phyloP scores from a whole-genome alignment of 1,284 basidiomycete species.

The Irpex sp. region DNA sequence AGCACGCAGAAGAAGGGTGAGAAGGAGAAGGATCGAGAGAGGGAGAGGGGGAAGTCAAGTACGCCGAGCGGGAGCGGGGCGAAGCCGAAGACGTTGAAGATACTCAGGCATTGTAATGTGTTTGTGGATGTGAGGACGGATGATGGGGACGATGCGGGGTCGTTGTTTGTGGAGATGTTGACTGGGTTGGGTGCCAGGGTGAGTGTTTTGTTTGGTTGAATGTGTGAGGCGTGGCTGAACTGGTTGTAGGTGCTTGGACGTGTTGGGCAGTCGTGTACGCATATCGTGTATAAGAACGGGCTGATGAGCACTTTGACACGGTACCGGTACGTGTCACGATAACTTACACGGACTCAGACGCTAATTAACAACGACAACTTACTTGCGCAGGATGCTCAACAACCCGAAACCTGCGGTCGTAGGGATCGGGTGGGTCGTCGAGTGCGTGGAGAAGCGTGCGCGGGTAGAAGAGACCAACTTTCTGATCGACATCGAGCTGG shows the following conservation, averaged over 20 bases:
- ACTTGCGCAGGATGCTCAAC: conserved; percentile 42
- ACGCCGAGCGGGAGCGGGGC: conserved; percentile 9
- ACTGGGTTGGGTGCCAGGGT: conserved; percentile 82
- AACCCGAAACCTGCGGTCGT: conserved; percentile 77
- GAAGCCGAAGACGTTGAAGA: conserved; percentile 24
- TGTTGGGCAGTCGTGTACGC: conserved; percentile 79
- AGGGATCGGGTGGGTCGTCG: conserved; percentile 90
- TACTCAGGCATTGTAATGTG: conserved; percentile 76
- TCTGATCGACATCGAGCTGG: conserved; percentile 63
- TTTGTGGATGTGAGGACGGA: conserved; percentile 89
- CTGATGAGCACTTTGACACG: conserved; percentile 72
- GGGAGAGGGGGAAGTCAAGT: neutral
- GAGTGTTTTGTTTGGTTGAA: conserved; percentile 19
- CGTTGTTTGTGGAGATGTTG: conserved; percentile 85
- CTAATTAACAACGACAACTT: neutral
- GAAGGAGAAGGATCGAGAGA: neutral
- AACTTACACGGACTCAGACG: neutral
- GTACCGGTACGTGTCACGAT: conserved; percentile 49
- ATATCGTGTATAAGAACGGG: conserved; percentile 91
- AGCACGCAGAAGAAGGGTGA: neutral
- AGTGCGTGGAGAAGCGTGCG: conserved; percentile 71
- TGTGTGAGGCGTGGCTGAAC: neutral
- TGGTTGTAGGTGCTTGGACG: conserved; percentile 51
- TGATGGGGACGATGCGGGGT: conserved; percentile 82
- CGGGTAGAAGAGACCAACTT: conserved; percentile 67